phyloP scores from a whole-genome alignment of 1,284 basidiomycete species.

The Leccinum holopus region DNA sequence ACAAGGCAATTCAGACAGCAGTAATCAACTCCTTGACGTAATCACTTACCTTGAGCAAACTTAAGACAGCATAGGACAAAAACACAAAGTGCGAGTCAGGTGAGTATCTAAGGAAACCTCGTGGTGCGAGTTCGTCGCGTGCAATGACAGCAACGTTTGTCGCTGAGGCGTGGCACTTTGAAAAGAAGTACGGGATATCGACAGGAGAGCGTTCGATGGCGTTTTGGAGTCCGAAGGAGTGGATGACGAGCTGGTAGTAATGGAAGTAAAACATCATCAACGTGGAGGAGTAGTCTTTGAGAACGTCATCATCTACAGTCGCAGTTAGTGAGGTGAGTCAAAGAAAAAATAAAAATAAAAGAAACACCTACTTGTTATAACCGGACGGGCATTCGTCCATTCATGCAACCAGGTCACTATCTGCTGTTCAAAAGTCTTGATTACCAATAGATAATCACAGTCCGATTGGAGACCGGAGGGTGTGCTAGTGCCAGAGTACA shows the following conservation, averaged over 20 bases:
- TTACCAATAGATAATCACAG: constrained; percentile 82
- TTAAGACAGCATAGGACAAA: constrained; percentile 85
- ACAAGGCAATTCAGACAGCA: constrained; percentile 11
- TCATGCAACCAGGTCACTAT: constrained; percentile 67
- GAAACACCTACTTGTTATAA: constrained; percentile 18
- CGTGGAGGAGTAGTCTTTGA: constrained; percentile 48
- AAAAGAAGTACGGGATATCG: constrained; percentile 86
- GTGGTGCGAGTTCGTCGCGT: constrained; percentile 74
- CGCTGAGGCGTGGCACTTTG: constrained; percentile 78
- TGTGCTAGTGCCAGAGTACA: constrained; percentile 83
- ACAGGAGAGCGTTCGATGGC: constrained; percentile 75
- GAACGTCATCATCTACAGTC: constrained; percentile 31
- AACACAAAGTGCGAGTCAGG: constrained; percentile 93
- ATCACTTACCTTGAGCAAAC: constrained; percentile 74
- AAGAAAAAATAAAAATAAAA: neutral
- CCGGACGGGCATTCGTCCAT: constrained; percentile 45
- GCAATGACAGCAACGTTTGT: constrained; percentile 66
- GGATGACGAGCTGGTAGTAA: constrained; percentile 84
- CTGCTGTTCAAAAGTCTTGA: constrained; percentile 84
- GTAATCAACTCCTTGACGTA: neutral
- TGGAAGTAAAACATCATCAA: constrained; percentile 78
- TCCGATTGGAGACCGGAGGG: constrained; percentile 85
- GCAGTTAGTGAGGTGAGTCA: constrained; percentile 7
- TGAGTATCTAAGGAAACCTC: constrained; percentile 78
- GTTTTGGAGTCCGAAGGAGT: constrained; percentile 95